Evolutionary conservation across 2,329 filamentous ascomycete genomes (phyloP).

Genomic region (Immersiporthe knoxdaviesiana): DNA sequence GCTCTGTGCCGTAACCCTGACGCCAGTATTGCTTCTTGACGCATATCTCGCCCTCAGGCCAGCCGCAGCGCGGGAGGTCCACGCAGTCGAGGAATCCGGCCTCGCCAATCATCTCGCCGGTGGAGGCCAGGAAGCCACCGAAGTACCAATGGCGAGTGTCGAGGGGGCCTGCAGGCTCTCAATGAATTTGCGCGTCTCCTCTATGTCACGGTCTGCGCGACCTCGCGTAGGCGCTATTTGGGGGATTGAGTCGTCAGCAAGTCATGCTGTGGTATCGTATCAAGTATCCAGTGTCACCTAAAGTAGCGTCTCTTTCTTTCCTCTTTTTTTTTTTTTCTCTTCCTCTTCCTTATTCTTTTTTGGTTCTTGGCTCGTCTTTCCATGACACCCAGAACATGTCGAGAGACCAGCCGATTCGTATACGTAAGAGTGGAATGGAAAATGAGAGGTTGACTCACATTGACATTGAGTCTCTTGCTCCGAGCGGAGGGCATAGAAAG

Average conservation of each 20-base stretch:
- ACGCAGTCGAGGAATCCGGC: slow-evolving; percentile 13
- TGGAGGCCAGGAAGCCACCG: slow-evolving; percentile 15
- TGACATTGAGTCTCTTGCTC: slow-evolving; percentile 1
- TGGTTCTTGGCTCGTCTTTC: neutral
- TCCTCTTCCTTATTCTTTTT: neutral
- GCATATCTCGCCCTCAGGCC: slow-evolving; percentile 28
- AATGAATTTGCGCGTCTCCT: slow-evolving; percentile 12
- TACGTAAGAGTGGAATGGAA: neutral
- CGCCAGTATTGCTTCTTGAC: slow-evolving; percentile 22
- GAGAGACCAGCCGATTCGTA: neutral
- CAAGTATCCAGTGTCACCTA: too few species aligned
- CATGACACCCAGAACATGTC: neutral
- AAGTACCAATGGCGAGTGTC: slow-evolving; percentile 14
- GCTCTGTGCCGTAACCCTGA: slow-evolving; percentile 29
- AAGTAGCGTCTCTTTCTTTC: too few species aligned
- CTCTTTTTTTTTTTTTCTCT: too few species aligned
- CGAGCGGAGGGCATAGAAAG: slow-evolving; percentile 4
- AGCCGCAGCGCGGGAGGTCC: slow-evolving; percentile 18
- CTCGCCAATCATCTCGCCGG: slow-evolving; percentile 18
- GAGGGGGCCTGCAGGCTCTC: neutral
- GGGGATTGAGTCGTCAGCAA: neutral
- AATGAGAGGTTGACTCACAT: slow-evolving; percentile 1
- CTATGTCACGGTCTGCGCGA: slow-evolving; percentile 7
- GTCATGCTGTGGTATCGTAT: neutral
- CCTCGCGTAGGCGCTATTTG: slow-evolving; percentile 1